Evolutionary conservation across 768 basidiomycete species (phyloP).

Genomic region (Fibroporia radiculosa): DNA sequence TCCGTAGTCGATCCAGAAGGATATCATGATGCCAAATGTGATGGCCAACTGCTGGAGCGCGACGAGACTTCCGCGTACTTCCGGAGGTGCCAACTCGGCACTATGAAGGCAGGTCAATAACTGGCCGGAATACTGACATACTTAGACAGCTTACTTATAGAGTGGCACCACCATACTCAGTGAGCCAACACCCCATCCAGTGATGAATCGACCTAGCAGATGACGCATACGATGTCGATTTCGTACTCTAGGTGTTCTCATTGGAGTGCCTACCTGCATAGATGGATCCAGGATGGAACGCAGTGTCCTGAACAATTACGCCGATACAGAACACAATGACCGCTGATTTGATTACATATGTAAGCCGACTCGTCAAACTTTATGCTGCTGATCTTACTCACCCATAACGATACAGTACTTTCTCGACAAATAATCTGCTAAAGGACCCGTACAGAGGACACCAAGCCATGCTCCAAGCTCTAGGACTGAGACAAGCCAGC

Average conservation of each 20-base stretch:
- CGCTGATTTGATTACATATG: constrained; percentile 10
- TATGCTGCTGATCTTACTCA: constrained; percentile 15
- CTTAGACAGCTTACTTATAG: constrained; percentile 40
- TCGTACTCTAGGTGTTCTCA: background rate
- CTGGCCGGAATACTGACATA: background rate
- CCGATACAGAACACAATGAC: constrained; percentile 36
- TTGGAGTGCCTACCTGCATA: constrained; percentile 40
- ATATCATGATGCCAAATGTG: constrained; percentile 70
- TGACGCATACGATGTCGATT: constrained; percentile 1
- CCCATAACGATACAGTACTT: constrained; percentile 65
- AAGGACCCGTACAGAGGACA: constrained; percentile 61
- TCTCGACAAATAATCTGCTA: constrained; percentile 66
- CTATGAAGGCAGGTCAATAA: constrained; percentile 10
- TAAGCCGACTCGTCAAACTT: background rate
- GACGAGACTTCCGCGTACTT: constrained; percentile 74
- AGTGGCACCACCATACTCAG: constrained; percentile 79
- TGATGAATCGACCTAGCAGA: constrained; percentile 68
- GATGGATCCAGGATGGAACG: constrained; percentile 50
- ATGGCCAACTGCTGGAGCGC: constrained; percentile 80
- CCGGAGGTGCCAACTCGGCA: constrained; percentile 64
- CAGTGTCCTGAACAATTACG: constrained; percentile 65
- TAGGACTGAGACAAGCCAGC: constrained; percentile 68
- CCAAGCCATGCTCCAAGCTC: constrained; percentile 75
- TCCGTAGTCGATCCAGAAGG: constrained; percentile 40
- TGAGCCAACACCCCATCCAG: constrained; percentile 76